A percentile compares a stretch with the other conserved stretches of the same genome.
Conservation (phyloP, 371 early-diverging fungal genomes). For the Gilbertella persicaria region DNA sequence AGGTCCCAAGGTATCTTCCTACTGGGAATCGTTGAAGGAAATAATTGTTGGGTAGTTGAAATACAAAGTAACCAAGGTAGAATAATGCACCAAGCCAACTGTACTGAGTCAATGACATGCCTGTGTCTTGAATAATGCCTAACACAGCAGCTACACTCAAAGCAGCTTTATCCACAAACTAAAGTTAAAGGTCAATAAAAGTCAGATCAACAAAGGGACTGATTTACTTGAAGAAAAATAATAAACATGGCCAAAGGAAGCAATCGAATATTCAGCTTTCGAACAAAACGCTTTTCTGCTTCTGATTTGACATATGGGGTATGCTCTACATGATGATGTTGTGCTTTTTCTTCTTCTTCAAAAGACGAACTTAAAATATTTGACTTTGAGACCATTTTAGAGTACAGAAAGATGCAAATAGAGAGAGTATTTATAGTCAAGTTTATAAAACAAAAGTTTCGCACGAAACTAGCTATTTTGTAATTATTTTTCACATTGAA, state of each 20-base stretch:
- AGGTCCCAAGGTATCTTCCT: slow-evolving; percentile 27
- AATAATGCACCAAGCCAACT: slow-evolving; percentile 37
- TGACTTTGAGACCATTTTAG: no score
- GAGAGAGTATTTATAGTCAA: no score
- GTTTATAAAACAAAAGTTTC: no score
- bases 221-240: not conserved
- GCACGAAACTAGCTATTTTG: no score
- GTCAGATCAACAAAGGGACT: no score
- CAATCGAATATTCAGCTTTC: not conserved
- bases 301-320: not conserved
- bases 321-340: no score
- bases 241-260: not conserved
- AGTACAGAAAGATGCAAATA: no score
- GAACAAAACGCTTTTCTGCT: not conserved
- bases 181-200: no score
- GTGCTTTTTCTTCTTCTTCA: no score
- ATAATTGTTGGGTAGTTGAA: slow-evolving; percentile 43
- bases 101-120: slow-evolving; percentile 20
- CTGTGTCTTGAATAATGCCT: slow-evolving; percentile 33
- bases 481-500: no score
- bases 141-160: slow-evolving; percentile 33
- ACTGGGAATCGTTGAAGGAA: slow-evolving; percentile 35
- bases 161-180: slow-evolving; percentile 43
- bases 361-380: no score
- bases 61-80: slow-evolving; percentile 37